These are phyloP conservation scores for Ceratocystiopsis brevicomis DNA, from an alignment of 2,329 filamentous ascomycete genomes.

Conservation along the genomic window DNA sequence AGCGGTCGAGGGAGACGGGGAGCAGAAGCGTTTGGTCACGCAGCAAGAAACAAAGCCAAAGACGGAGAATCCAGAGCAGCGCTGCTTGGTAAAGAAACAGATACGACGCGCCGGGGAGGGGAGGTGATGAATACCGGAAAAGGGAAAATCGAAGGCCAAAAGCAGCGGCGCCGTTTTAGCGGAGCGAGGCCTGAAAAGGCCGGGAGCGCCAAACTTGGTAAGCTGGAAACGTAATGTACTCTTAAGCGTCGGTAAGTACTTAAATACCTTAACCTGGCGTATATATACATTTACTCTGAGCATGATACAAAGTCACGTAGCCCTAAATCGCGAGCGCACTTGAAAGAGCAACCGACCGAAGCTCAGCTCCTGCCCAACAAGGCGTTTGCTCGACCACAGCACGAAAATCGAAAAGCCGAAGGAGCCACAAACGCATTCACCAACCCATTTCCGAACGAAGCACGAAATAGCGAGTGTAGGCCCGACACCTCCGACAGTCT, in stretches of 20 bases:
- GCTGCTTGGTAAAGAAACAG: too few relatives aligned
- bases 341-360: not conserved
- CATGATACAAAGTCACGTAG: too few relatives aligned
- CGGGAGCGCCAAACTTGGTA: too few relatives aligned
- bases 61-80: too few relatives aligned
- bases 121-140: not conserved
- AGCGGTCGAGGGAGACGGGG: not conserved
- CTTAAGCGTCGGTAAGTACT: too few relatives aligned
- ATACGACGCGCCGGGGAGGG: too few relatives aligned
- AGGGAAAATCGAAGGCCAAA: not conserved
- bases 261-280: too few relatives aligned
- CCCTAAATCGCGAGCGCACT: not conserved
- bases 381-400: conserved; percentile 1
- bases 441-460: not conserved
- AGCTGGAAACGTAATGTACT: too few relatives aligned
- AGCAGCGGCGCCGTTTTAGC: too few relatives aligned
- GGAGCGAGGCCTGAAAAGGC: too few relatives aligned
- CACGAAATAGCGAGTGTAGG: not conserved
- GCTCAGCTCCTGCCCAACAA: conserved; percentile 1
- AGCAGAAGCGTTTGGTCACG: too few relatives aligned
- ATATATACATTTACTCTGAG: not conserved
- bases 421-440: not conserved
- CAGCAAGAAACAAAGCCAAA: too few relatives aligned
- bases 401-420: conserved; percentile 1
- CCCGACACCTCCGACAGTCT: not conserved